phyloP scores from a whole-genome alignment of 768 basidiomycete genomes.

The Cubamyces sp. region DNA sequence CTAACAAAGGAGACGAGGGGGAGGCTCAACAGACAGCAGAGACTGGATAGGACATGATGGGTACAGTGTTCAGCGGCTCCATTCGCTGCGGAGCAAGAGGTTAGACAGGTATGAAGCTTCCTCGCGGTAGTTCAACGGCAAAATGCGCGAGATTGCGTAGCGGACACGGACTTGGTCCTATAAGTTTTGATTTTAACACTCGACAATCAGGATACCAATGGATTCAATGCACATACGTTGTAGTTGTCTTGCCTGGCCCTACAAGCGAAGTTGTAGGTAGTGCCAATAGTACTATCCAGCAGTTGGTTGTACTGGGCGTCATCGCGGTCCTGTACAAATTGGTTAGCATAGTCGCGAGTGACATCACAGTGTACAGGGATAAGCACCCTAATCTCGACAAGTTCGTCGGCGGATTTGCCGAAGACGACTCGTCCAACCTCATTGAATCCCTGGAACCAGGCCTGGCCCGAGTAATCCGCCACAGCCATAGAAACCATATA shows the following conservation, averaged over 20 bases:
- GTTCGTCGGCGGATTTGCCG: slow-evolving; percentile 76
- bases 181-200: background rate
- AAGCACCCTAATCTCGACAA: slow-evolving; percentile 70
- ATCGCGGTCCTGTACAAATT: slow-evolving; percentile 53
- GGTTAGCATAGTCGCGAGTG: slow-evolving; percentile 3
- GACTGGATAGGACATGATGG: too few relatives aligned
- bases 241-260: slow-evolving; percentile 87
- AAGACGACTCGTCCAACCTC: slow-evolving; percentile 82
- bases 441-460: slow-evolving; percentile 96
- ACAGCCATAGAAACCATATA: slow-evolving; percentile 86
- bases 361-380: background rate
- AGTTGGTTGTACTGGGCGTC: slow-evolving; percentile 60
- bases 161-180: slow-evolving; percentile 84
- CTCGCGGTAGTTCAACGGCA: slow-evolving; percentile 66
- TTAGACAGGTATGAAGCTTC: slow-evolving; percentile 65
- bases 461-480: slow-evolving; percentile 87
- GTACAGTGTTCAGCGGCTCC: slow-evolving; percentile 45
- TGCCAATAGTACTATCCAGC: slow-evolving; percentile 67
- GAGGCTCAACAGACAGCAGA: too few relatives aligned
- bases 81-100: slow-evolving; percentile 55
- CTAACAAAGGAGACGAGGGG: background rate
- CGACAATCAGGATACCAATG: background rate
- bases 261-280: slow-evolving; percentile 80
- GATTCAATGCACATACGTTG: slow-evolving; percentile 55
- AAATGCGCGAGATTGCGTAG: slow-evolving; percentile 77